Percentiles rank a stretch among this genome's conserved stretches.
These are phyloP conservation scores for Choiromyces venosus DNA, from an alignment of 495 filamentous ascomycete genomes.

Conservation along the genomic window DNA sequence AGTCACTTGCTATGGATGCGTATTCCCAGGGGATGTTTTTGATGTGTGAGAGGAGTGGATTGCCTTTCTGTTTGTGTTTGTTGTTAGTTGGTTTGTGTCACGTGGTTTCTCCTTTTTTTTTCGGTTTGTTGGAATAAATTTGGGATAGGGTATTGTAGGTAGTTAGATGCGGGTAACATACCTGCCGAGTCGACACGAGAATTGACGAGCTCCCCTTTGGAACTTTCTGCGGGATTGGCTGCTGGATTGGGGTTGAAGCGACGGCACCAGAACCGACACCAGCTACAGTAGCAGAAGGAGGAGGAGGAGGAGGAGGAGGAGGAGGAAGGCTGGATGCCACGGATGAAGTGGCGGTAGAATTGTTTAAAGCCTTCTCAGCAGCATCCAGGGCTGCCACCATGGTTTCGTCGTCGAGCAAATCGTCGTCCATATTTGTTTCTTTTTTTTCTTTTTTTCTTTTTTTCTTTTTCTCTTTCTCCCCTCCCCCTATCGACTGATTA, in stretches of 20 bases:
- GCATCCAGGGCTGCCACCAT: constrained; percentile 44
- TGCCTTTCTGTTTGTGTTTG: constrained; percentile 68
- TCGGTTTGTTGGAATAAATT: background rate
- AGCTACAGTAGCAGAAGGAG: background rate
- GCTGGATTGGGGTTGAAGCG: constrained; percentile 48
- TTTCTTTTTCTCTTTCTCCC: background rate
- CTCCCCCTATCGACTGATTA: constrained; percentile 20
- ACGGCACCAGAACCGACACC: constrained; percentile 3
- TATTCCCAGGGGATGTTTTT: constrained; percentile 92
- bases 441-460: background rate
- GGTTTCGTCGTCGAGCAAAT: constrained; percentile 43
- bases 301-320: constrained; percentile 13
- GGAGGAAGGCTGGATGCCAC: background rate
- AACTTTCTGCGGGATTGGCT: constrained; percentile 65
- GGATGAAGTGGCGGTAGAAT: constrained; percentile 2
- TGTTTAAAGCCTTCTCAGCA: constrained; percentile 36
- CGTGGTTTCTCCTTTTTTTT: background rate
- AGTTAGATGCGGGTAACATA: constrained; percentile 7
- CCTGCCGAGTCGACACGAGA: constrained; percentile 58
- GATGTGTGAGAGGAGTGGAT: constrained; percentile 80
- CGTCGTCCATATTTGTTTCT: constrained; percentile 45
- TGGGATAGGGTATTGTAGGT: background rate
- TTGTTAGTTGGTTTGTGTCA: background rate
- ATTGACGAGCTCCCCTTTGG: constrained; percentile 57
- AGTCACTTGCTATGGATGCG: constrained; percentile 88